These are phyloP conservation scores for Purshia tridentata DNA, from an alignment of 306 rosid species.

Conservation along the genomic window DNA sequence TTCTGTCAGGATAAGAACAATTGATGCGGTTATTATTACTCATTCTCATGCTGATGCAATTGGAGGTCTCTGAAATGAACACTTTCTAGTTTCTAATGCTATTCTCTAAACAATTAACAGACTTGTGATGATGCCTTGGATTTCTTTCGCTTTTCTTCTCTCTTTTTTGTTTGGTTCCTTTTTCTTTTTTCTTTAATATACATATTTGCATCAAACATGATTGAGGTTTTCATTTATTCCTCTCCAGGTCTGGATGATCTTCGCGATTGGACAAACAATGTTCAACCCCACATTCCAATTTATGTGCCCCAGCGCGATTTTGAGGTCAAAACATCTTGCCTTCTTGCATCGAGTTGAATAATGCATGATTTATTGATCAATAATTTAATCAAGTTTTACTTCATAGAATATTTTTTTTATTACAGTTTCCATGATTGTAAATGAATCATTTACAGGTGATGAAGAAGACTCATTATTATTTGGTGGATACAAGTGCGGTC, in stretches of 20 bases:
- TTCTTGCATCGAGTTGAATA: conserved; percentile 22
- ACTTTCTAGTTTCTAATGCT: conserved; percentile 34
- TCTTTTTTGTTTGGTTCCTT: not conserved
- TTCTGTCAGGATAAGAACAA: conserved; percentile 92
- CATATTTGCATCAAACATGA: not conserved
- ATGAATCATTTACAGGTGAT: conserved; percentile 68
- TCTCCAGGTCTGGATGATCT: conserved; percentile 86
- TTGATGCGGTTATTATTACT: conserved; percentile 93
- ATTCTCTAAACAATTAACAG: conserved; percentile 27
- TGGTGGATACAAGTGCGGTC: conserved; percentile 76
- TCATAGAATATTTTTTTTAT: not conserved
- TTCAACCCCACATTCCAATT: conserved; percentile 81
- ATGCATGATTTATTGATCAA: conserved; percentile 4
- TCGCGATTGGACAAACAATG: conserved; percentile 98
- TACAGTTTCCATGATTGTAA: not conserved
- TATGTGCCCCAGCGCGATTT: conserved; percentile 84
- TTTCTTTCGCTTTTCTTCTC: not conserved
- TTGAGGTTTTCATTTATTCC: not conserved
- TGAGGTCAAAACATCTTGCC: conserved; percentile 56
- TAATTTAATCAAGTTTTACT: not conserved
- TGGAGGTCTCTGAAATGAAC: conserved; percentile 75
- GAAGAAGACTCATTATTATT: conserved; percentile 91
- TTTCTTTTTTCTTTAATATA: conserved; percentile 15
- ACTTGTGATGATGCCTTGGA: conserved; percentile 5
- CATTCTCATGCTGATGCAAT: conserved; percentile 99